A percentile compares a stretch with the other conserved stretches of the same genome.
Evolutionary conservation across 257 asterid genomes (phyloP).

Genomic region (Mitragyna speciosa): DNA sequence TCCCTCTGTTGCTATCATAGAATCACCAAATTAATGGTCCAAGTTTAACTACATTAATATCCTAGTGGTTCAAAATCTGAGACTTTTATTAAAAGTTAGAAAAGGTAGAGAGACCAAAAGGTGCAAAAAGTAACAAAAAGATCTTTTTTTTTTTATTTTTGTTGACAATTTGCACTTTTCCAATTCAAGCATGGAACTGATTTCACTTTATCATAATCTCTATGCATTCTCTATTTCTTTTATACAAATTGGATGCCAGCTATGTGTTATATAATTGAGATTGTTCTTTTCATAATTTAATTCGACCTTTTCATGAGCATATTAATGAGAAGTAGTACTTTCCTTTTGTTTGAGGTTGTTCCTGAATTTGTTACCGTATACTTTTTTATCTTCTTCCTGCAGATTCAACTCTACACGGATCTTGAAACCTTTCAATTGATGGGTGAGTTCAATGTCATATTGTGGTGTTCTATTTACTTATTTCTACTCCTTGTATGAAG

Average conservation of each 20-base stretch:
- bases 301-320: no score
- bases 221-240: not conserved
- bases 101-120: not conserved
- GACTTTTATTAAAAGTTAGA: not conserved
- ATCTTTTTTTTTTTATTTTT: not conserved
- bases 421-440: slow-evolving; percentile 58
- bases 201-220: not conserved
- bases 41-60: no score
- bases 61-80: not conserved
- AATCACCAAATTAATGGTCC: no score
- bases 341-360: not conserved
- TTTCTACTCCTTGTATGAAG: not conserved
- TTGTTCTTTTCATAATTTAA: no score
- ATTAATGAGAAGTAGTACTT: no score
- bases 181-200: not conserved
- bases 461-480: not conserved
- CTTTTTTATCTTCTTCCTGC: slow-evolving; percentile 32
- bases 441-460: slow-evolving; percentile 48
- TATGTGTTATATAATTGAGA: no score
- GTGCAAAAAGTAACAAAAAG: not conserved
- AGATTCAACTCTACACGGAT: slow-evolving; percentile 72
- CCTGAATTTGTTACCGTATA: no score
- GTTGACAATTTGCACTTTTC: not conserved
- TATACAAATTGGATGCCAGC: no score
- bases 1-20: not conserved